Conservation (phyloP, 1,284 basidiomycete species). For the Golubevia sp. region DNA sequence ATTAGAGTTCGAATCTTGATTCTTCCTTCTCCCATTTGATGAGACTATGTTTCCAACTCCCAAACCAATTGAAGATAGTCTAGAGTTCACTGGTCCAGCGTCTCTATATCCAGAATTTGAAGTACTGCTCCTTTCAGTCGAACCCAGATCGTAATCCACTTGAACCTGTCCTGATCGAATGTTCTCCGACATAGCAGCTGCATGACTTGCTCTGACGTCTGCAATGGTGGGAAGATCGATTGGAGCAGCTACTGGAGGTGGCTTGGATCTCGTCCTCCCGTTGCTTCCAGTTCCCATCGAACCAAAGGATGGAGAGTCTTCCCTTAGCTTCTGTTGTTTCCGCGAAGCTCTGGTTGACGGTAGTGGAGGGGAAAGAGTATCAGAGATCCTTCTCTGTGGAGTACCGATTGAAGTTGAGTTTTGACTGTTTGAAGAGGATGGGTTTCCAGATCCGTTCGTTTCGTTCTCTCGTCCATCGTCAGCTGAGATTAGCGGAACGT, state of each 20-base stretch:
- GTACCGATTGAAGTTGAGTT: too few species aligned
- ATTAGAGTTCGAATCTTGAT: too few species aligned
- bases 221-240: constrained; percentile 56
- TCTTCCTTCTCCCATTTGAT: too few species aligned
- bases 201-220: constrained; percentile 51
- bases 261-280: constrained; percentile 6
- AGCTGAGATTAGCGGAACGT: too few species aligned
- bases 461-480: too few species aligned
- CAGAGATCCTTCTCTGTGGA: background rate
- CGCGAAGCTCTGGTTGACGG: constrained; percentile 24
- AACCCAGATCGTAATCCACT: background rate
- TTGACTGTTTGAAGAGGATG: too few species aligned
- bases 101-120: too few species aligned
- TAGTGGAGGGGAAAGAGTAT: constrained; percentile 13
- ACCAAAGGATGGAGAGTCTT: background rate
- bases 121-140: background rate
- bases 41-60: too few species aligned
- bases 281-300: background rate
- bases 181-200: constrained; percentile 33
- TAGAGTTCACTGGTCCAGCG: too few species aligned
- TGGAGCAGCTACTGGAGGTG: constrained; percentile 36
- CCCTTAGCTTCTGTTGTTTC: constrained; percentile 35
- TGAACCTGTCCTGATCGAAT: constrained; percentile 8
- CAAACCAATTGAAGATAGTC: too few species aligned
- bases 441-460: too few species aligned